These are phyloP conservation scores for Dioszegia aurantiaca DNA, from an alignment of 768 basidiomycete genomes.

Conservation along the genomic window DNA sequence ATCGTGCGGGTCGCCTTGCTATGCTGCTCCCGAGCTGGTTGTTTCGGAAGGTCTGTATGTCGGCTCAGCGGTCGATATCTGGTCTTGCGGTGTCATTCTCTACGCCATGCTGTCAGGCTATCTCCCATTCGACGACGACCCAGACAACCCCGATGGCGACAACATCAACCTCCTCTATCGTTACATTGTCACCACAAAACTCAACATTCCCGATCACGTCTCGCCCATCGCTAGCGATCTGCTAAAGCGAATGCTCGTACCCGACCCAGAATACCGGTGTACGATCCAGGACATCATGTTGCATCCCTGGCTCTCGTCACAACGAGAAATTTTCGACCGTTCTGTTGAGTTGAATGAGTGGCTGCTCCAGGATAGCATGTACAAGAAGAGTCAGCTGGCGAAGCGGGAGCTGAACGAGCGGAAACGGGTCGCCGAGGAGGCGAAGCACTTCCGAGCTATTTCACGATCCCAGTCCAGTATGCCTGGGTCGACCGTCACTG, in stretches of 20 bases:
- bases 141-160: constrained; percentile 96
- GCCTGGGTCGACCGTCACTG: constrained; percentile 33
- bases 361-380: constrained; percentile 77
- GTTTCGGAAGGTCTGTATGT: constrained; percentile 96
- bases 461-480: constrained; percentile 37
- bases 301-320: constrained; percentile 78
- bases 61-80: constrained; percentile 96
- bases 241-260: constrained; percentile 87
- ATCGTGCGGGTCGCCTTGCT: constrained; percentile 93
- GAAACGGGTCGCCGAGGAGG: constrained; percentile 38
- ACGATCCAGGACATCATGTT: constrained; percentile 74
- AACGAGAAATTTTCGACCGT: constrained; percentile 64
- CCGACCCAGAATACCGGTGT: constrained; percentile 77
- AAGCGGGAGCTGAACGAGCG: constrained; percentile 48
- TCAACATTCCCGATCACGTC: constrained; percentile 96
- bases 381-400: constrained; percentile 65
- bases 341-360: constrained; percentile 74
- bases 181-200: constrained; percentile 95
- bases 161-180: constrained; percentile 98
- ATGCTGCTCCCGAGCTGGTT: constrained; percentile 96
- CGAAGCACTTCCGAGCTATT: constrained; percentile 25
- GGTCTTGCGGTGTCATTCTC: constrained; percentile 96
- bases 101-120: constrained; percentile 97
- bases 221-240: constrained; percentile 77
- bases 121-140: constrained; percentile 97